A percentile compares a stretch with the other conserved stretches of the same genome.
Conservation (phyloP, 768 basidiomycete species). For the Piloderma croceum region DNA sequence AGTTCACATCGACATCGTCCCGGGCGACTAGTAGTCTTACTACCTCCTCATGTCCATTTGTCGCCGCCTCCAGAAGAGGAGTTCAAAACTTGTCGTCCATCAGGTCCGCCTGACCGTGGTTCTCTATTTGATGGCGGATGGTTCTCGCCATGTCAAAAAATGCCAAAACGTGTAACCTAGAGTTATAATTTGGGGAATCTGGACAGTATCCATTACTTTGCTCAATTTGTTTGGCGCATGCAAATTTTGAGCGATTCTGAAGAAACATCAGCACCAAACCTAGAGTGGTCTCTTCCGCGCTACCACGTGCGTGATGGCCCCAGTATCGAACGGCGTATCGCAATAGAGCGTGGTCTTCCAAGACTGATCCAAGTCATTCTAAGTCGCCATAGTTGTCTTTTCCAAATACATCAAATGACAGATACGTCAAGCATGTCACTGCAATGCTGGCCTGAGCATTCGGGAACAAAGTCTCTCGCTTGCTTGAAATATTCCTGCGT, state of each 20-base stretch:
- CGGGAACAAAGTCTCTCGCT: too few relatives aligned
- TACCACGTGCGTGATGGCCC: conserved; percentile 7
- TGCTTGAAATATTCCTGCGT: too few relatives aligned
- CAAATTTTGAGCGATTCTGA: too few relatives aligned
- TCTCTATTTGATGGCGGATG: conserved; percentile 3
- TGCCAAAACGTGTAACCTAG: conserved; percentile 3
- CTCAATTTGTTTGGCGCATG: too few relatives aligned
- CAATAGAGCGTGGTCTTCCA: conserved; percentile 3
- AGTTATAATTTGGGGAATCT: too few relatives aligned
- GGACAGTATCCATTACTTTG: too few relatives aligned
- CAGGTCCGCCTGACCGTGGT: conserved; percentile 1
- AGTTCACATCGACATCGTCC: conserved; percentile 7
- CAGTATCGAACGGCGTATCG: conserved; percentile 6
- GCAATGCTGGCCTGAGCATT: too few relatives aligned
- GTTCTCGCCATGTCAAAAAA: conserved; percentile 2
- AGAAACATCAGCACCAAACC: background rate
- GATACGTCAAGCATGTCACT: too few relatives aligned
- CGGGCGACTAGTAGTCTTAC: conserved; percentile 6
- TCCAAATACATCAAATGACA: too few relatives aligned
- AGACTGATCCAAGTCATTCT: background rate
- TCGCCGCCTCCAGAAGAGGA: conserved; percentile 6
- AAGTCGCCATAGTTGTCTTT: background rate
- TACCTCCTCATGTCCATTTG: conserved; percentile 5
- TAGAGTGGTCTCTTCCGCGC: conserved; percentile 1
- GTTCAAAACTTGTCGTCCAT: conserved; percentile 4